phyloP scores from a whole-genome alignment of 1,139 yeast genomes.

The Debaryomyces sp. region DNA sequence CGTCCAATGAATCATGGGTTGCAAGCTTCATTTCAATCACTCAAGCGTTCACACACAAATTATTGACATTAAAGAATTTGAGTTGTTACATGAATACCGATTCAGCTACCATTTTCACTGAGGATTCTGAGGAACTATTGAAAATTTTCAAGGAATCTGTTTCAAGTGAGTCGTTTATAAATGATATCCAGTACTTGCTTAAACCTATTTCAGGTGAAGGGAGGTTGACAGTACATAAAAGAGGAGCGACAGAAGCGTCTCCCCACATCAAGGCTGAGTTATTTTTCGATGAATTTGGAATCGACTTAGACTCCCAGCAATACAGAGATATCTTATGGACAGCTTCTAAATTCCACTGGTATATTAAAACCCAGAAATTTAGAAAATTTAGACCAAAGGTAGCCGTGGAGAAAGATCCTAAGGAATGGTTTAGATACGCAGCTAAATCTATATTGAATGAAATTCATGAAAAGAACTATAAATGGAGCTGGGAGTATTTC shows the following conservation, averaged over 20 bases:
- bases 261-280: conserved; percentile 82
- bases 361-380: conserved; percentile 72
- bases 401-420: conserved; percentile 66
- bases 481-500: conserved; percentile 90
- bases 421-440: conserved; percentile 80
- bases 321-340: conserved; percentile 83
- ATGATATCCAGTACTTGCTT: conserved; percentile 65
- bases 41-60: conserved; percentile 69
- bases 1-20: conserved; percentile 83
- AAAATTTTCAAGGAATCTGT: conserved; percentile 39
- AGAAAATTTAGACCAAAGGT: conserved; percentile 68
- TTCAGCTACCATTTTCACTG: conserved; percentile 47
- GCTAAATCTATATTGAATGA: conserved; percentile 74
- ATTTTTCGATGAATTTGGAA: conserved; percentile 83
- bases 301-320: conserved; percentile 82
- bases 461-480: conserved; percentile 76
- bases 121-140: conserved; percentile 47
- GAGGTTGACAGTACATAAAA: conserved; percentile 75
- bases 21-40: conserved; percentile 83
- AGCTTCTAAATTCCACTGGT: conserved; percentile 80
- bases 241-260: conserved; percentile 63
- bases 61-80: conserved; percentile 73
- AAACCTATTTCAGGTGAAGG: conserved; percentile 93
- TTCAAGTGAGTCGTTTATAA: conserved; percentile 21
- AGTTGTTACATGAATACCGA: conserved; percentile 88